These are phyloP conservation scores for Lactifluus volemus DNA, from an alignment of 768 basidiomycete species.

Conservation along the genomic window DNA sequence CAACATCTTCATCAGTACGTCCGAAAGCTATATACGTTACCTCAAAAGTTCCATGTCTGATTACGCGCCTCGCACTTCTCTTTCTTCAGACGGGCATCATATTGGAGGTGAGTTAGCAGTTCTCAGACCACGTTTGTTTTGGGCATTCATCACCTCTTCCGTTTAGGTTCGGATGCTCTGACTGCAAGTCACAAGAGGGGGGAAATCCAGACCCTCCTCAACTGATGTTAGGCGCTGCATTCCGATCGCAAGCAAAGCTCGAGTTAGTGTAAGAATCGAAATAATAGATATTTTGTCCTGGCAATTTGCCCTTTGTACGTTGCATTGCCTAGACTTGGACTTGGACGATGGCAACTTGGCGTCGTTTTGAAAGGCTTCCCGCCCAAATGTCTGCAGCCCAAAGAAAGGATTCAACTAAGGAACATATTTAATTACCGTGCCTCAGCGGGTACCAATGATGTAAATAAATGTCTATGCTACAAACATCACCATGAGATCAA, in stretches of 20 bases:
- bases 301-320: too few species aligned
- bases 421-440: too few species aligned
- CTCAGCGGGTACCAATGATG: neutral
- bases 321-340: too few species aligned
- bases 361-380: too few species aligned
- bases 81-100: constrained; percentile 36
- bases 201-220: neutral
- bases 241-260: neutral
- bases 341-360: too few species aligned
- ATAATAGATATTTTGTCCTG: too few species aligned
- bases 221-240: neutral
- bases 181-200: neutral
- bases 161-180: constrained; percentile 5
- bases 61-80: neutral
- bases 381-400: too few species aligned
- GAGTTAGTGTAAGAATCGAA: too few species aligned
- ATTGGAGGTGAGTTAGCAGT: constrained; percentile 37
- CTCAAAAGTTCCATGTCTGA: neutral
- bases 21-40: too few species aligned
- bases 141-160: neutral
- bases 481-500: neutral
- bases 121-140: too few species aligned
- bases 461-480: constrained; percentile 2
- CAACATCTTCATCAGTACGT: constrained; percentile 63
- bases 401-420: too few species aligned